Evolutionary conservation across 2,329 filamentous ascomycete genomes (phyloP).

Genomic region (Pseudogymnoascus sp.): DNA sequence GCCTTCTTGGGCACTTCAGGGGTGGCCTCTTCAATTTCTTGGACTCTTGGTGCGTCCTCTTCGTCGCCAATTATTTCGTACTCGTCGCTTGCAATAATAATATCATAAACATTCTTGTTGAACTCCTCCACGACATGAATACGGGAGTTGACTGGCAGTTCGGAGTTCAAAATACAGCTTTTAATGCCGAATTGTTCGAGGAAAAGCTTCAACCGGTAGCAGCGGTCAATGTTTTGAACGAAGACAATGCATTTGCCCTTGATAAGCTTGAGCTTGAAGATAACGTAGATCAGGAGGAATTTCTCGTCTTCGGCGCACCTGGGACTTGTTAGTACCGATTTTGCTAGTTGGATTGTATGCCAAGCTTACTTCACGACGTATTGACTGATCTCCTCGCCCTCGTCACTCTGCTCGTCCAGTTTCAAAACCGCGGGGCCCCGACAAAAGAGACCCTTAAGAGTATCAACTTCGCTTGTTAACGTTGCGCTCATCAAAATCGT

Average conservation of each 20-base stretch:
- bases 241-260: constrained; percentile 86
- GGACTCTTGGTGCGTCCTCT: constrained; percentile 29
- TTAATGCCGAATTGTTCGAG: constrained; percentile 95
- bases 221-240: constrained; percentile 79
- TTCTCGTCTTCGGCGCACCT: constrained; percentile 95
- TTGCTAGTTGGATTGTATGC: background rate
- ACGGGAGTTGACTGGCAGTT: constrained; percentile 85
- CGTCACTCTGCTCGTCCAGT: constrained; percentile 72
- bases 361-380: constrained; percentile 66
- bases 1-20: constrained; percentile 23
- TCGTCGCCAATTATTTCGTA: constrained; percentile 71
- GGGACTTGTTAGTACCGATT: constrained; percentile 18
- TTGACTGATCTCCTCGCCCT: constrained; percentile 71
- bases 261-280: constrained; percentile 89
- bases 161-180: constrained; percentile 88
- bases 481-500: constrained; percentile 93
- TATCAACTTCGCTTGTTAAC: constrained; percentile 77
- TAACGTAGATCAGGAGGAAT: constrained; percentile 84
- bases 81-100: constrained; percentile 93
- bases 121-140: constrained; percentile 96
- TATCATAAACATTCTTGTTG: constrained; percentile 94
- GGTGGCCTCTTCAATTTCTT: constrained; percentile 30
- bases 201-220: constrained; percentile 88
- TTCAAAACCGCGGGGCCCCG: constrained; percentile 71
- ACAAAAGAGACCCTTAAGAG: constrained; percentile 78